Base-by-base conservation (phyloP, 2,329 filamentous ascomycete species). In the Cladophialophora exuberans region DNA sequence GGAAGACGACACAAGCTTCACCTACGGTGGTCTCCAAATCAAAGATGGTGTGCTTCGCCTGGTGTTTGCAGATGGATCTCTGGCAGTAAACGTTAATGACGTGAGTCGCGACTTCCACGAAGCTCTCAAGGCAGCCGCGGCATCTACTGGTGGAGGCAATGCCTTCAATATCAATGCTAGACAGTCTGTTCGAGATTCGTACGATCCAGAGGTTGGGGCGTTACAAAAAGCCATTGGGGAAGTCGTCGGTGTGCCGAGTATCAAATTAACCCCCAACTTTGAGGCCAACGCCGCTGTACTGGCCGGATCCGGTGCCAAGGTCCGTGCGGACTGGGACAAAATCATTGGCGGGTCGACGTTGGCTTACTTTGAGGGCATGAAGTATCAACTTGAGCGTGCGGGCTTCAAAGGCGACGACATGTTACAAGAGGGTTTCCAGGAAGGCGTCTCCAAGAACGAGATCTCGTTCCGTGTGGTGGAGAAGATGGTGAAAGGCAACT, bases 401-500 rank as follows among this genome's bases (percentile, higher is more conserved):
- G 61, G 51, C 4, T 62, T 64, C 45, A 44, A 47, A 17, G 48
- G 39, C 26, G 78, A 82, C 56, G 78, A 81, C 1, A 23, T 51
- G 38, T 38, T 51, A 13, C 48, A 47, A 7, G 79, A 81, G 64
- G 78, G 73, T 3, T 72, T 81, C 60, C 64, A 75, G 15, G 78
- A 82, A 58, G 74, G 67, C 2, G 65, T 80, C n/a, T 69, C 72
- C 7, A 75, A 70, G 60, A 70, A 68, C 33, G 70, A 74, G 62
- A 65, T 81, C 15, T 70, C 65, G 17, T 73, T 82, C 60, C 72
- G 78, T 23, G 62, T 82, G 31, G 77, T 80, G 2, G 77, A 79
- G 44, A 70, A 73, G 62, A 69, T 78, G 35, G 62, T 67, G 60
- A 70, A 73, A 51, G 65, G 60, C 4, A 68, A 65, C 10, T 81